phyloP scores from a whole-genome alignment of 352 stramenopile genomes.

The Pythium plurisporium region DNA sequence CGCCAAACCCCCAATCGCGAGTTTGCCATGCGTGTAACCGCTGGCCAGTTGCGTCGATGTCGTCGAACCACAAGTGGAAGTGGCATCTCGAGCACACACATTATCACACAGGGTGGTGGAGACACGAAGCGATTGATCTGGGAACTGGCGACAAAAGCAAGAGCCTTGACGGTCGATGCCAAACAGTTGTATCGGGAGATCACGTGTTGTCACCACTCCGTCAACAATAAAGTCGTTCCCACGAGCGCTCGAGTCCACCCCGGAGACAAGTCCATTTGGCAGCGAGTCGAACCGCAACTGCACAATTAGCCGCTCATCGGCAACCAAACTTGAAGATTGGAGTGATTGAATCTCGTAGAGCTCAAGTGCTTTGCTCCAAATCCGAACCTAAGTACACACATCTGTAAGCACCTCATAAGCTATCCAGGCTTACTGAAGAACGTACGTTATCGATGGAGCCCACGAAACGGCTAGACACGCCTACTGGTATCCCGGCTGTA shows the following conservation, averaged over 20 bases:
- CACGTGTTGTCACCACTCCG: conserved; percentile 15
- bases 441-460: conserved; percentile 48
- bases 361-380: conserved; percentile 9
- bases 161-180: conserved; percentile 26
- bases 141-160: conserved; percentile 39
- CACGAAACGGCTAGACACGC: conserved; percentile 14
- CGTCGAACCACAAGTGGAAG: conserved; percentile 5
- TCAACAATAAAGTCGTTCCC: conserved; percentile 40
- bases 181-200: conserved; percentile 18
- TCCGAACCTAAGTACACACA: conserved; percentile 14
- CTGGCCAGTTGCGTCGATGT: conserved; percentile 21
- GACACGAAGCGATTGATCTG: not conserved
- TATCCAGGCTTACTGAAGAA: not conserved
- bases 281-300: conserved; percentile 26
- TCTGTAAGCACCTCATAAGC: not conserved
- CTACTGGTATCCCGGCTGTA: conserved; percentile 15
- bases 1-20: conserved; percentile 33
- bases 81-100: not conserved
- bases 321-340: not conserved
- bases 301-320: conserved; percentile 28
- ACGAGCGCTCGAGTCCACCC: conserved; percentile 27
- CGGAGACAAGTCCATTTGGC: conserved; percentile 12
- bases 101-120: conserved; percentile 23
- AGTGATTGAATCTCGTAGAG: not conserved
- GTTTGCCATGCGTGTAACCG: conserved; percentile 26